Evolutionary conservation across 78 protist genomes (phyloP).

Genomic region (Planoprotostelium fungivorum): DNA sequence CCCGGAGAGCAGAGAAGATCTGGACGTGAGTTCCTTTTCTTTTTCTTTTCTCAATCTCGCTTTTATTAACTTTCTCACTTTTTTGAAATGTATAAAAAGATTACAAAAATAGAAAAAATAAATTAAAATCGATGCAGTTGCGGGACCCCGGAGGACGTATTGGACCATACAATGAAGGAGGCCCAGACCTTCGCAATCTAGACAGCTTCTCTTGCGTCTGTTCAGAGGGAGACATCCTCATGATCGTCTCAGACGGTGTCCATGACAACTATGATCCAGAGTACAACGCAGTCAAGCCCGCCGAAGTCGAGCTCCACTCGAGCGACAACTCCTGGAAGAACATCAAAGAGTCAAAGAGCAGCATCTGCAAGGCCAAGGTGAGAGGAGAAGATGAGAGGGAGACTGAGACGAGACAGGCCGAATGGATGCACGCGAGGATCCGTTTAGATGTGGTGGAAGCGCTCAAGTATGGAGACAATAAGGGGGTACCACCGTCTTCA

Average conservation of each 20-base stretch:
- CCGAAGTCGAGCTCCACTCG: background rate
- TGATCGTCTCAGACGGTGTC: constrained; percentile 54
- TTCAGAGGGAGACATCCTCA: constrained; percentile 33
- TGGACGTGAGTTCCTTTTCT: constrained; percentile 18
- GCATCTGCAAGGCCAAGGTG: background rate
- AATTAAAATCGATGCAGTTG: background rate
- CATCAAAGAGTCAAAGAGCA: background rate
- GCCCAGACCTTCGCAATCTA: constrained; percentile 61
- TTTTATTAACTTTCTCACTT: no score
- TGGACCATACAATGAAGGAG: constrained; percentile 45
- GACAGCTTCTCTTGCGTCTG: constrained; percentile 34
- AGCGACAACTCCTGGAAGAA: background rate
- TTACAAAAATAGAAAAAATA: background rate
- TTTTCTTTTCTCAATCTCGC: no score
- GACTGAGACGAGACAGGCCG: background rate
- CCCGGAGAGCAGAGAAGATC: constrained; percentile 25
- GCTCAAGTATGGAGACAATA: background rate
- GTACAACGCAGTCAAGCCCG: background rate
- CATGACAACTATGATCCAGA: constrained; percentile 65
- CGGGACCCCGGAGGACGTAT: constrained; percentile 68
- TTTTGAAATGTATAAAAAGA: background rate
- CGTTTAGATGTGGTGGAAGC: background rate
- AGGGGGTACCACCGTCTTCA: background rate
- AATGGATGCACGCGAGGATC: background rate
- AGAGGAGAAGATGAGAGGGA: background rate